phyloP scores from a whole-genome alignment of 108 stramenopile species.

The Fragilariopsis cylindrus region DNA sequence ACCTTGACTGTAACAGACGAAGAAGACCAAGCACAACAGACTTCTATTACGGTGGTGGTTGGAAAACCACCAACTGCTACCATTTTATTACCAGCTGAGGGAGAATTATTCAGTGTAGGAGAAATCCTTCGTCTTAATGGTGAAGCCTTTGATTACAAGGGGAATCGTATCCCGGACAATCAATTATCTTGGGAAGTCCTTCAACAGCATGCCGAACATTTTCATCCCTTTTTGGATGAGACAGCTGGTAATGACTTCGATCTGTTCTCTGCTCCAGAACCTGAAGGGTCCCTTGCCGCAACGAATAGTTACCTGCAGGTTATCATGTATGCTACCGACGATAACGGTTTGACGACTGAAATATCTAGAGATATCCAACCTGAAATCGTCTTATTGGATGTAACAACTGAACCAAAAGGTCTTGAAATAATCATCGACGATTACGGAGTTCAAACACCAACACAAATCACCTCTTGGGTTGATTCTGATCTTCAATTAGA shows the following conservation, averaged over 20 bases:
- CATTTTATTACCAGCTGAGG: constrained; percentile 20
- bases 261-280: constrained; percentile 21
- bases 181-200: constrained; percentile 34
- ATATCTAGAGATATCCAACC: constrained; percentile 16
- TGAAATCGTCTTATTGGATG: not conserved
- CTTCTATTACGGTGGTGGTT: not conserved
- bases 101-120: constrained; percentile 29
- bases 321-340: constrained; percentile 24
- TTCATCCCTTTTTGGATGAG: constrained; percentile 25
- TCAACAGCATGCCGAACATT: constrained; percentile 23
- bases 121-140: constrained; percentile 27
- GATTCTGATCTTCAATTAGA: constrained; percentile 14
- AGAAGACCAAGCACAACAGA: not conserved
- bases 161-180: constrained; percentile 21
- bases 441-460: constrained; percentile 16
- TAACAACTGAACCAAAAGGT: constrained; percentile 27
- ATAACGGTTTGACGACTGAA: constrained; percentile 10
- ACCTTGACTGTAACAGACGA: constrained; percentile 23
- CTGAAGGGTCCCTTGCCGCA: constrained; percentile 32
- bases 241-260: constrained; percentile 32
- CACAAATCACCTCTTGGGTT: constrained; percentile 22
- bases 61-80: constrained; percentile 13
- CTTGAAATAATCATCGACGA: constrained; percentile 18
- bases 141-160: constrained; percentile 18
- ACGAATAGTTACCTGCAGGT: constrained; percentile 23